Evolutionary conservation across 2,329 filamentous ascomycete species (phyloP).

Genomic region (Aspergillus alliaceus): DNA sequence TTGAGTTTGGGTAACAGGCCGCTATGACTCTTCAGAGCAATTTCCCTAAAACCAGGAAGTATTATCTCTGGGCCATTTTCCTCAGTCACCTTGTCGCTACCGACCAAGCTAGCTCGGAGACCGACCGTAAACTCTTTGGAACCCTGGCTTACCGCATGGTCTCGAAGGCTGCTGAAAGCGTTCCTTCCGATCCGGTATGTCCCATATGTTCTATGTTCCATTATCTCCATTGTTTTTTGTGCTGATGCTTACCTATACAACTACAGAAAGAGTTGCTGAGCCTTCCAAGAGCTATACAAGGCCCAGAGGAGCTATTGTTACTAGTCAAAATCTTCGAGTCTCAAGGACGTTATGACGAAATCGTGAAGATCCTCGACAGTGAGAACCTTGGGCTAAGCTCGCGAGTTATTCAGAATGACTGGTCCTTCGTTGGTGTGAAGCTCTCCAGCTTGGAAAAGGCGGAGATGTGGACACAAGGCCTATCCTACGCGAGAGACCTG

Average conservation of each 20-base stretch:
- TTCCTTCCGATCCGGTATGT: conserved; percentile 46
- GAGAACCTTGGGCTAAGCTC: conserved; percentile 44
- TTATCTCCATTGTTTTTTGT: not conserved
- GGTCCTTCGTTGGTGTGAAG: conserved; percentile 41
- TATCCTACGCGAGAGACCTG: conserved; percentile 37
- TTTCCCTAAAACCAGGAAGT: conserved; percentile 48
- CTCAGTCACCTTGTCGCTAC: conserved; percentile 44
- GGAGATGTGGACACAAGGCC: conserved; percentile 39
- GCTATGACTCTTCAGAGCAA: conserved; percentile 52
- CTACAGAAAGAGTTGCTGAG: conserved; percentile 42
- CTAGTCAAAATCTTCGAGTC: conserved; percentile 45
- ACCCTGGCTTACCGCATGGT: conserved; percentile 52
- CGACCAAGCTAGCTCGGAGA: conserved; percentile 38
- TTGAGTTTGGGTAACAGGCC: conserved; percentile 35
- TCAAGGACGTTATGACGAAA: conserved; percentile 41
- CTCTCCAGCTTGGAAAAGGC: conserved; percentile 38
- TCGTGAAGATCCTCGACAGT: conserved; percentile 44
- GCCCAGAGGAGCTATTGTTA: conserved; percentile 47
- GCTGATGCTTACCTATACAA: conserved; percentile 12
- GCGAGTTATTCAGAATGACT: conserved; percentile 45
- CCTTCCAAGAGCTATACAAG: conserved; percentile 46
- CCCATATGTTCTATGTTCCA: not conserved
- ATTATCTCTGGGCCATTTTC: conserved; percentile 52
- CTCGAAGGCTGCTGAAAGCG: conserved; percentile 46
- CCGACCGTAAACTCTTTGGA: conserved; percentile 48